A percentile compares a stretch with the other conserved stretches of the same genome.
These are phyloP conservation scores for Neurospora sp. DNA, from an alignment of 2,329 filamentous ascomycete species.

Conservation along the genomic window DNA sequence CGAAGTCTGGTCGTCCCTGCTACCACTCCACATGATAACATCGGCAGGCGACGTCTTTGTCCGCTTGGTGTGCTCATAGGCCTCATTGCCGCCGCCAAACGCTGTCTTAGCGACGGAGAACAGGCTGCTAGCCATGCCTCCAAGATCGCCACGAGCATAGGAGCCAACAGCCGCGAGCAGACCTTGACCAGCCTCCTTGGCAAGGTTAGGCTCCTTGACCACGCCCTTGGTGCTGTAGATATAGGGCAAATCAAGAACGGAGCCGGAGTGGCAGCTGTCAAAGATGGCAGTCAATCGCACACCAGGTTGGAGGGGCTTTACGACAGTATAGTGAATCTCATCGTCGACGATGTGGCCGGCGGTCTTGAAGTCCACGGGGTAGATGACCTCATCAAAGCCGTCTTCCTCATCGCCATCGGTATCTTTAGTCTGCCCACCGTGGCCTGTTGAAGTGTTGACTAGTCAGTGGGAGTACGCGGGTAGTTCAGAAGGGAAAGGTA, in stretches of 20 bases:
- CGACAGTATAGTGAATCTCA: conserved; percentile 69
- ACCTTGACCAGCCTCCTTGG: conserved; percentile 68
- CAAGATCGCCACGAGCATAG: conserved; percentile 76
- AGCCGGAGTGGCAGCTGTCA: conserved; percentile 73
- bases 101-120: conserved; percentile 83
- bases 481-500: background rate
- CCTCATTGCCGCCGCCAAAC: conserved; percentile 61
- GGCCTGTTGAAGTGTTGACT: conserved; percentile 37
- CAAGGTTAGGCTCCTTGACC: conserved; percentile 72
- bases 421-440: conserved; percentile 68
- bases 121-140: conserved; percentile 70
- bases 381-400: conserved; percentile 70
- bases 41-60: conserved; percentile 93
- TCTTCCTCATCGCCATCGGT: conserved; percentile 68
- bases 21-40: conserved; percentile 96
- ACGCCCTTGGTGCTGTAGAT: conserved; percentile 73
- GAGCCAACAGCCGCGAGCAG: conserved; percentile 63
- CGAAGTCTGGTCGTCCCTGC: conserved; percentile 92
- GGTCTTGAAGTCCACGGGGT: conserved; percentile 61
- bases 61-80: conserved; percentile 68
- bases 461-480: background rate
- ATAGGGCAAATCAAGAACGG: conserved; percentile 68
- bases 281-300: conserved; percentile 79
- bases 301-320: conserved; percentile 66
- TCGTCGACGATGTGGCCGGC: conserved; percentile 71